These are phyloP conservation scores for Erodium maritimum DNA, from an alignment of 345 rosid species.

Conservation along the genomic window DNA sequence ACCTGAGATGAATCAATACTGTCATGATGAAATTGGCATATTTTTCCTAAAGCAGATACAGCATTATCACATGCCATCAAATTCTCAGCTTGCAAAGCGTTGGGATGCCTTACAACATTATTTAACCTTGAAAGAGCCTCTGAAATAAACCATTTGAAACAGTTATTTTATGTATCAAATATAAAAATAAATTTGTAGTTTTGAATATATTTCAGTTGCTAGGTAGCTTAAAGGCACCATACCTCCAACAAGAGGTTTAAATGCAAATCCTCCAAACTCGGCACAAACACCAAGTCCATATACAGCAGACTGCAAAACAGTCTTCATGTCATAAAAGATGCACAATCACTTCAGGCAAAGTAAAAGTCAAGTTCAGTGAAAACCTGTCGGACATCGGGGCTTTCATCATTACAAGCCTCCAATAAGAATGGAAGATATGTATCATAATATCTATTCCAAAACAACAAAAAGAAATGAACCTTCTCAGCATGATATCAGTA, in stretches of 20 bases:
- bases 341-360: conserved; percentile 3
- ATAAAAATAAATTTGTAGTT: not conserved
- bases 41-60: conserved; percentile 96
- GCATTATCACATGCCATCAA: conserved; percentile 99
- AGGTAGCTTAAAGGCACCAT: not conserved
- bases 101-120: conserved; percentile 70
- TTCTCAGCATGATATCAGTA: conserved; percentile 9
- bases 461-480: conserved; percentile 10
- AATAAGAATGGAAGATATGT: conserved; percentile 89
- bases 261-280: conserved; percentile 83
- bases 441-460: conserved; percentile 69
- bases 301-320: conserved; percentile 73
- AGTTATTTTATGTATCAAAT: conserved; percentile 13
- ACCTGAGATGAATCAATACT: conserved; percentile 90
- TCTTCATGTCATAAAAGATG: conserved; percentile 7
- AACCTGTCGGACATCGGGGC: conserved; percentile 96
- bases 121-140: conserved; percentile 95
- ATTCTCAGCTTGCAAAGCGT: conserved; percentile 72
- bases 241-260: conserved; percentile 98
- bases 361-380: conserved; percentile 6
- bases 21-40: conserved; percentile 81
- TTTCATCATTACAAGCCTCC: conserved; percentile 97
- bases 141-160: conserved; percentile 25
- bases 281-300: conserved; percentile 99
- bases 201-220: not conserved